phyloP scores from a whole-genome alignment of 225 moss, liverwort and hornwort species.

The Polytrichum formosum region DNA sequence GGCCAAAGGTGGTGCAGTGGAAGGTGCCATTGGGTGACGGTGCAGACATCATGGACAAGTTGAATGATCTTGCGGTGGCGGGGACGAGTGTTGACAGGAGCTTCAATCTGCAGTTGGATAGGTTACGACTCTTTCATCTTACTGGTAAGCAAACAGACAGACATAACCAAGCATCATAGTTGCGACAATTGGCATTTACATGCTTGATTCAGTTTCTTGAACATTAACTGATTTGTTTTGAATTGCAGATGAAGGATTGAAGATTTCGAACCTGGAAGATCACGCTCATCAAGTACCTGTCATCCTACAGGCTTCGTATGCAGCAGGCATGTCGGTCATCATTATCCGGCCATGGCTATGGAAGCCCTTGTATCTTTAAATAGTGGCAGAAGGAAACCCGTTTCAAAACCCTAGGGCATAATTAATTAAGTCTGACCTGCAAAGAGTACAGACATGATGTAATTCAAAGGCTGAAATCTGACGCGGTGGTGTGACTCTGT shows the following conservation, averaged over 20 bases:
- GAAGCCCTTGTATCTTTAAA: neutral
- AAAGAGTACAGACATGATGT: too few species aligned
- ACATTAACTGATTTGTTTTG: too few species aligned
- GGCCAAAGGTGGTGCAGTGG: neutral
- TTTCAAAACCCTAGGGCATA: too few species aligned
- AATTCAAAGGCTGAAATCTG: too few species aligned
- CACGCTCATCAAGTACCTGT: neutral
- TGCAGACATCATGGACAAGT: neutral
- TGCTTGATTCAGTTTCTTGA: neutral
- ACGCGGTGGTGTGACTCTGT: too few species aligned
- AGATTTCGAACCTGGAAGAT: neutral
- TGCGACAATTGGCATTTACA: neutral
- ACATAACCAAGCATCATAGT: neutral
- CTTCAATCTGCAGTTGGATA: conserved; percentile 1
- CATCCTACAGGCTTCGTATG: neutral
- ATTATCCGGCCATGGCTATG: too few species aligned
- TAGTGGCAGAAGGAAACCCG: too few species aligned
- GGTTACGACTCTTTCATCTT: neutral
- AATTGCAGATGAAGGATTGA: neutral
- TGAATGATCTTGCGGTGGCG: neutral
- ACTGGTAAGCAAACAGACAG: too few species aligned
- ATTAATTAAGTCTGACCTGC: too few species aligned
- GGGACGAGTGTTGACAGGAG: neutral
- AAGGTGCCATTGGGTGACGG: neutral
- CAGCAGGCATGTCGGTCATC: neutral